Evolutionary conservation across 2,329 filamentous ascomycete species (phyloP).

Genomic region (Colletotrichum australisinense): DNA sequence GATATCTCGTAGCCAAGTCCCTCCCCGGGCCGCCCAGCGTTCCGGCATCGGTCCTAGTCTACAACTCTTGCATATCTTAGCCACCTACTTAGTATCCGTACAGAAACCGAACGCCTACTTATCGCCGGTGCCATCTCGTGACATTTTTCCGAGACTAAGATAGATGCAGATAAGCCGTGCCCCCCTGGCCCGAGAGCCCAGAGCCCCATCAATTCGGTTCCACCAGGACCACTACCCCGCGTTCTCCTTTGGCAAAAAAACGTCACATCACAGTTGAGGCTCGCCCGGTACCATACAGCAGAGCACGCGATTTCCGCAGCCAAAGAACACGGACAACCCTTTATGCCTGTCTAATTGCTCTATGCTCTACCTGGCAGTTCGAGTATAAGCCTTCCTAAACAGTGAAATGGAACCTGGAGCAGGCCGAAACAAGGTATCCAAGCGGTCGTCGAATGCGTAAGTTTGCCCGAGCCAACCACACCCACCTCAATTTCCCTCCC

Average conservation of each 20-base stretch:
- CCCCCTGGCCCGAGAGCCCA: background rate
- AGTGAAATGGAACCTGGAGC: slow-evolving; percentile 27
- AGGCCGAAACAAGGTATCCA: slow-evolving; percentile 31
- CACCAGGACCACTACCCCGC: background rate
- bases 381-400: background rate
- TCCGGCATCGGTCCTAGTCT: background rate
- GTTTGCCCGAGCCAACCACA: slow-evolving; percentile 3
- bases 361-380: background rate
- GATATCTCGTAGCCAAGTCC: background rate
- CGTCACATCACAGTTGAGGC: background rate
- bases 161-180: background rate
- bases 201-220: background rate
- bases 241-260: background rate
- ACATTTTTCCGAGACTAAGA: background rate
- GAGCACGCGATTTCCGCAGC: background rate
- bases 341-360: background rate
- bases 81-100: background rate
- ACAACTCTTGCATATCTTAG: background rate
- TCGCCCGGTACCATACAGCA: background rate
- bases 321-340: background rate
- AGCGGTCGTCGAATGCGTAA: slow-evolving; percentile 38
- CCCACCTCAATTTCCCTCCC: background rate
- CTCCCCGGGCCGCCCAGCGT: background rate
- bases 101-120: background rate
- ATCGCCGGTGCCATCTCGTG: background rate